Conservation (phyloP, 2,329 filamentous ascomycete species). For the Phaeosphaeria sp. region DNA sequence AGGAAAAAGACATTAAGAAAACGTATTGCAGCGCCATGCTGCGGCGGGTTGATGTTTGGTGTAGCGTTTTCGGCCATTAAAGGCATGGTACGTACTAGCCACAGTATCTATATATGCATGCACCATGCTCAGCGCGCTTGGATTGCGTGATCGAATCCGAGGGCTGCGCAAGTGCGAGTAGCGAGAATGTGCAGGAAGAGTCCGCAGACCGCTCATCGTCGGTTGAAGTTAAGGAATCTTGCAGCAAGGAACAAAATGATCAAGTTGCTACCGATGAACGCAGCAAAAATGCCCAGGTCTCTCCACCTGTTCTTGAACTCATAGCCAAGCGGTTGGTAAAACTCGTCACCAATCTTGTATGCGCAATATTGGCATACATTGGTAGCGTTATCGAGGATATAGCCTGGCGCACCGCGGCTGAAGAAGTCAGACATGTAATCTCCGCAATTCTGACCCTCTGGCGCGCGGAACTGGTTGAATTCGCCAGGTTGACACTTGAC, state of each 20-base stretch:
- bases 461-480: constrained; percentile 72
- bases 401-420: constrained; percentile 70
- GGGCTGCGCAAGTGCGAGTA: neutral
- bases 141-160: neutral
- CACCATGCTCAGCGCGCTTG: neutral
- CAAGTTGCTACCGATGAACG: constrained; percentile 80
- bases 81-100: neutral
- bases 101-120: neutral
- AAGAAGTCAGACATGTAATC: constrained; percentile 80
- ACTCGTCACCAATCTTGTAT: constrained; percentile 80
- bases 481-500: constrained; percentile 69
- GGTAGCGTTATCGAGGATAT: constrained; percentile 71
- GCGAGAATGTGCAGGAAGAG: neutral
- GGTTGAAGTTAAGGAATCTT: constrained; percentile 57
- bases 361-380: constrained; percentile 80
- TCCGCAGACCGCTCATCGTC: constrained; percentile 25
- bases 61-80: neutral
- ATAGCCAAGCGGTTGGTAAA: constrained; percentile 72
- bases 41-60: neutral
- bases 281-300: constrained; percentile 78
- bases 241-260: constrained; percentile 66
- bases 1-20: neutral
- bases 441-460: constrained; percentile 70
- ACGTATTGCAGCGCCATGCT: neutral
- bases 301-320: constrained; percentile 76